Evolutionary conservation across 2,329 filamentous ascomycete genomes (phyloP), one percentile per base, ranked within the genome.

Genomic region (Dothistroma pini): DNA sequence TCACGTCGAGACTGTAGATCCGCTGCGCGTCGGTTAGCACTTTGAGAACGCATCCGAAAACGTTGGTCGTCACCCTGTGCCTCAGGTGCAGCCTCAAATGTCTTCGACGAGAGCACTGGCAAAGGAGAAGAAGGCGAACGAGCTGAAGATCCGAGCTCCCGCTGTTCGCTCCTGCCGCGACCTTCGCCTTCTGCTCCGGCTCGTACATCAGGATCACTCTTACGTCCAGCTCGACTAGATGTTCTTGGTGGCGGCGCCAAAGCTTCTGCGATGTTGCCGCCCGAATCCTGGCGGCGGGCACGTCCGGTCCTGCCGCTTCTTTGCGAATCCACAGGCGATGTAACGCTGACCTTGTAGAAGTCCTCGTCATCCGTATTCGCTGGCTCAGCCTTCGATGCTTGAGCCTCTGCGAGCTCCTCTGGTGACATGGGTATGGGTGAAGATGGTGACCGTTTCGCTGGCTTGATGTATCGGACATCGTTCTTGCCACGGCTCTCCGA

Each of bases 381-480:
- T 8, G 77, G 74, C 62, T 76, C 79, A 50, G 73, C 71, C 54
- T 76, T 71, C 31, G 62, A 90, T 74, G 73, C 73, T 29, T 52
- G 52, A 12, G 79, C 69, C 34, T 69, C 70, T 2, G 76, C 77
- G 19, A 79, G 76, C 69, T 97, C 92, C 69, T 96, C 91, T 0
- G 92, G 92, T 2, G 93, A 96, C 93, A 97, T 97, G 2, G 93
- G 91, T 1, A 96, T 84, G 0, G 93, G 93, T 0, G 93, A 97
- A 1, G 91, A 96, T 0, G 93, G 93, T 0, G 93, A 97, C 22
- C 90, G 84, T 76, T 96, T 96, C 12, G 87, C 85, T 19, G 89
- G 85, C 71, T 86, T 89, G 64, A 89, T 91, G 65, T 87, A 88
- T 22, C 88, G 84, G 50, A 84, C 81, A 12, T 83, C 79, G 25